Percentiles rank a stretch among this genome's conserved stretches.
These are phyloP conservation scores for Theobroma cacao DNA, from an alignment of 345 rosid genomes.

Conservation along the genomic window DNA sequence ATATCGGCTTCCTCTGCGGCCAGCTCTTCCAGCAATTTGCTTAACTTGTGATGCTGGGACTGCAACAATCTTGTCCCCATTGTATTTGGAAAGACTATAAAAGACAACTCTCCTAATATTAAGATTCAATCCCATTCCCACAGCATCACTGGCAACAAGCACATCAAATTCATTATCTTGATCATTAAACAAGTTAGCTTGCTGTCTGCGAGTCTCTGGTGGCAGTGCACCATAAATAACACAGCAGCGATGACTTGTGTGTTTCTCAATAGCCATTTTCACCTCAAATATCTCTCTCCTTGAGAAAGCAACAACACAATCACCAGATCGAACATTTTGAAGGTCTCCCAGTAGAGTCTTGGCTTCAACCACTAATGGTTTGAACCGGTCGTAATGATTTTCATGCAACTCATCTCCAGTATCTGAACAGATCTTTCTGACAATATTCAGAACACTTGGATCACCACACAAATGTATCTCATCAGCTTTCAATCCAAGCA, in stretches of 20 bases:
- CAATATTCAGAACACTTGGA: conserved; percentile 82
- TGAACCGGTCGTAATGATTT: conserved; percentile 83
- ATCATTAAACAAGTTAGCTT: conserved; percentile 84
- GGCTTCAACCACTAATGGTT: conserved; percentile 84
- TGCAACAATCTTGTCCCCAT: conserved; percentile 79
- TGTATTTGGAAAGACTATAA: conserved; percentile 66
- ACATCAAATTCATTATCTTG: conserved; percentile 90
- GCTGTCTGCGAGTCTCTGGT: conserved; percentile 93
- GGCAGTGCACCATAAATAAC: conserved; percentile 97
- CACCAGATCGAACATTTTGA: conserved; percentile 71
- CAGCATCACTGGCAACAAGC: conserved; percentile 95
- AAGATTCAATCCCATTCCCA: conserved; percentile 95
- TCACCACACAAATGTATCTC: conserved; percentile 97
- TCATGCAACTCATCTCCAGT: conserved; percentile 87
- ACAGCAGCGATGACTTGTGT: conserved; percentile 80
- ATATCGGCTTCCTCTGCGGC: conserved; percentile 83
- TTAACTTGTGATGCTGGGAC: conserved; percentile 88
- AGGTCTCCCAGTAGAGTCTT: conserved; percentile 84
- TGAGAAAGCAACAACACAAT: conserved; percentile 90
- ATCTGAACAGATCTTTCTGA: conserved; percentile 74
- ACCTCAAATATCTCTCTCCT: conserved; percentile 95
- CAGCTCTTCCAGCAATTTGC: conserved; percentile 98
- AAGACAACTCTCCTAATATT: conserved; percentile 91
- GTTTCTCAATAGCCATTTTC: conserved; percentile 82
- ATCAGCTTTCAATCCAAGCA: conserved; percentile 90